These are phyloP conservation scores for Salvia miltiorrhiza DNA, from an alignment of 257 asterid genomes.

Conservation along the genomic window DNA sequence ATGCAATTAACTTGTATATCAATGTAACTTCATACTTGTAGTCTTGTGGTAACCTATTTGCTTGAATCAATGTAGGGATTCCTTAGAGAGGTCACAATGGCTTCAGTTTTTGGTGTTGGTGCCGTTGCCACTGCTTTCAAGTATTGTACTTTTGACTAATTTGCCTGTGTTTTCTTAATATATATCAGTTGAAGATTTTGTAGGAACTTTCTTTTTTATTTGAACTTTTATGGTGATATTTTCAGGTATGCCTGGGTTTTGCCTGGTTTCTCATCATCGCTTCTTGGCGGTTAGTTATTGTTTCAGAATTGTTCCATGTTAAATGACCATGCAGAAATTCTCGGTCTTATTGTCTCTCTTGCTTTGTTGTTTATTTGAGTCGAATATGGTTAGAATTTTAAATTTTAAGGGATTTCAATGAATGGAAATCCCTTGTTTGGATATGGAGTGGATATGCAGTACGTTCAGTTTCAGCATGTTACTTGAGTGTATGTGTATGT, in stretches of 20 bases:
- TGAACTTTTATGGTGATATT: slow-evolving; percentile 7
- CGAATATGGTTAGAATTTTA: neutral
- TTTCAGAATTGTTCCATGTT: neutral
- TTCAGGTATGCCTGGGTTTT: slow-evolving; percentile 46
- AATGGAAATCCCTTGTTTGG: neutral
- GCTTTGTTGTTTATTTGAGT: neutral
- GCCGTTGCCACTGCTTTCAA: slow-evolving; percentile 39
- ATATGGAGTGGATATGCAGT: neutral
- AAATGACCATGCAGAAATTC: neutral
- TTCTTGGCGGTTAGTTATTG: slow-evolving; percentile 43
- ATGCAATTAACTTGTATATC: neutral
- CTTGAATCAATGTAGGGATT: slow-evolving; percentile 33
- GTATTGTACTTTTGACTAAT: slow-evolving; percentile 12
- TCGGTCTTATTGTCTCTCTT: neutral
- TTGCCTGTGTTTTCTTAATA: neutral
- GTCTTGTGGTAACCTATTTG: neutral
- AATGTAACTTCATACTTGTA: neutral
- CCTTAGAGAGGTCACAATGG: slow-evolving; percentile 37
- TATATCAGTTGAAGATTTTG: neutral
- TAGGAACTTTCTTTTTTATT: neutral
- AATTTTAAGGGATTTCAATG: neutral
- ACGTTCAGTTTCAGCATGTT: neutral
- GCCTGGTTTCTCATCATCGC: slow-evolving; percentile 47
- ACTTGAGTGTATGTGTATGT: neutral
- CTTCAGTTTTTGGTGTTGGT: slow-evolving; percentile 39